phyloP scores from a whole-genome alignment of 1,284 basidiomycete genomes.

The Pyrrhoderma lamaoense region DNA sequence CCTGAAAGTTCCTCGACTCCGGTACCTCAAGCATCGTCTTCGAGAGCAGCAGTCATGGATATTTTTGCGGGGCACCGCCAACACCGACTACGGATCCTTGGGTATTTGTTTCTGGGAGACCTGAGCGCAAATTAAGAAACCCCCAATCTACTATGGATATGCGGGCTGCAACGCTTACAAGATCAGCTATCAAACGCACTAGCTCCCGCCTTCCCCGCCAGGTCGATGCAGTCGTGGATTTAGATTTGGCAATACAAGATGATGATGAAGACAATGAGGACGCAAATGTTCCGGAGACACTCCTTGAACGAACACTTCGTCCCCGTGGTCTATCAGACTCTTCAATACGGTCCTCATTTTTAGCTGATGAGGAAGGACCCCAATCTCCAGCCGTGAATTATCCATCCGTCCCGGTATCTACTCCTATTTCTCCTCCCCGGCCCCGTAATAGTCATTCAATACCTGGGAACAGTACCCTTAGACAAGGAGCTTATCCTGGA shows the following conservation, averaged over 20 bases:
- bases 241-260: conserved; percentile 40
- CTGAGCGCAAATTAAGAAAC: conserved; percentile 29
- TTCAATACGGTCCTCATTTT: conserved; percentile 80
- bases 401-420: not conserved
- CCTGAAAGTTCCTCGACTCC: conserved; percentile 10
- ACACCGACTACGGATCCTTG: conserved; percentile 46
- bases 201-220: conserved; percentile 43
- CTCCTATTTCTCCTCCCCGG: conserved; percentile 11
- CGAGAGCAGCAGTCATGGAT: conserved; percentile 44
- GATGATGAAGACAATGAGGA: conserved; percentile 30
- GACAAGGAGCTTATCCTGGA: conserved; percentile 10
- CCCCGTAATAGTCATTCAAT: not conserved
- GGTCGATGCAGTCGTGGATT: conserved; percentile 74
- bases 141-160: conserved; percentile 23
- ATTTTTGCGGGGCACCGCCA: conserved; percentile 82
- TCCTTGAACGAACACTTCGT: conserved; percentile 63
- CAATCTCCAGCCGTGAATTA: not conserved
- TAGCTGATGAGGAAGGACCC: conserved; percentile 33
- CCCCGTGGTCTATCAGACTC: conserved; percentile 84
- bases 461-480: not conserved
- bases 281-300: conserved; percentile 34
- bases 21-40: conserved; percentile 19
- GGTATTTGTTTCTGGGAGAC: conserved; percentile 51
- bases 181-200: conserved; percentile 12
- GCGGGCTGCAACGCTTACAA: conserved; percentile 17